These are phyloP conservation scores for Stereocaulon alpinum DNA, from an alignment of 495 filamentous ascomycete genomes.

Conservation along the genomic window DNA sequence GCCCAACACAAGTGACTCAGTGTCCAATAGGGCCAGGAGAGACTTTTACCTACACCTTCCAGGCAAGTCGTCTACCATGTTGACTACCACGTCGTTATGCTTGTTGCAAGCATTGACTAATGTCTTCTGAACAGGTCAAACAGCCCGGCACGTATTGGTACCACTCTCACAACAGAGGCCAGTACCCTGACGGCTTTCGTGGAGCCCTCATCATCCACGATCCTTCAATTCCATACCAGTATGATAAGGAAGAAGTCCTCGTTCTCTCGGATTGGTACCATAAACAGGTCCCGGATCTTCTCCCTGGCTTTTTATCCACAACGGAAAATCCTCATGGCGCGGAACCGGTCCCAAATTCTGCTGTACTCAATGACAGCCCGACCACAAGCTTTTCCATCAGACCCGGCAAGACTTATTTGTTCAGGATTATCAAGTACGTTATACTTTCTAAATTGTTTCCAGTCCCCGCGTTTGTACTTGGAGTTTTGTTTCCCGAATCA, in stretches of 20 bases:
- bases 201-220: slow-evolving; percentile 64
- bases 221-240: slow-evolving; percentile 49
- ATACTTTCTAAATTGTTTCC: no score
- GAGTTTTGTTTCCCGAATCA: no score
- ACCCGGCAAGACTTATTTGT: slow-evolving; percentile 71
- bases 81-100: background rate
- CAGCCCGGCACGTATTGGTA: slow-evolving; percentile 58
- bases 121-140: slow-evolving; percentile 9
- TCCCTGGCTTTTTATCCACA: background rate
- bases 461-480: no score
- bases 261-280: slow-evolving; percentile 38
- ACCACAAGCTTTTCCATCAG: slow-evolving; percentile 46
- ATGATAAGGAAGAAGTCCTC: slow-evolving; percentile 53
- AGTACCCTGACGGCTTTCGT: slow-evolving; percentile 68
- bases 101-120: background rate
- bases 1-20: slow-evolving; percentile 50
- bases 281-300: slow-evolving; percentile 39
- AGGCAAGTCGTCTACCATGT: slow-evolving; percentile 11
- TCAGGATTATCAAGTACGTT: slow-evolving; percentile 54
- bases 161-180: slow-evolving; percentile 58
- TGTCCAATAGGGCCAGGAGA: slow-evolving; percentile 54
- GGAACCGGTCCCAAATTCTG: slow-evolving; percentile 5
- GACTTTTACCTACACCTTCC: slow-evolving; percentile 38
- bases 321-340: background rate
- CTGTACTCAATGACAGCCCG: slow-evolving; percentile 7